Base-by-base conservation (phyloP, 163 green algal species). In the Volvox carteri region DNA sequence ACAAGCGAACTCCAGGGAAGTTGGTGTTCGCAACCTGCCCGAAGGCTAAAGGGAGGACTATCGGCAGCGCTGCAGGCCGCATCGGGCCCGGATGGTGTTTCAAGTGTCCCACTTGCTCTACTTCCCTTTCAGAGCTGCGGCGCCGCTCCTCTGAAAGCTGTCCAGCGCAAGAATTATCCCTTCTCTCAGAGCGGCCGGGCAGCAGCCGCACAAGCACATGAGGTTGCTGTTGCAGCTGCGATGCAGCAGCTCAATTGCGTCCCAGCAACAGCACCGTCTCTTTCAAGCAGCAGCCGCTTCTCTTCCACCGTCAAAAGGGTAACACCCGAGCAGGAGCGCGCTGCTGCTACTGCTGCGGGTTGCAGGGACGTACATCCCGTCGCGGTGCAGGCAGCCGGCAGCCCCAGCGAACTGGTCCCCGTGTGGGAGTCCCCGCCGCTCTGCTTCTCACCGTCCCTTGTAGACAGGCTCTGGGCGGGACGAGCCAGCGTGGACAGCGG, bases 381-480 rank as follows among this genome's bases (percentile, higher is more conserved):
- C n/a, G n/a, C n/a, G n/a, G n/a, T n/a, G n/a, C n/a, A n/a, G n/a
- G n/a, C n/a, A n/a, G n/a, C n/a, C n/a, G n/a, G n/a, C n/a, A n/a
- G n/a, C n/a, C n/a, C n/a, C n/a, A n/a, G n/a, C n/a, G n/a, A n/a
- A n/a, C n/a, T n/a, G n/a, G n/a, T n/a, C n/a, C n/a, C n/a, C n/a
- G 14, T 50, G 25, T 84, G 76, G 54, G 77, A 85, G 33, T 85
- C 77, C 19, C 77, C 74, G 54, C 77, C 77, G 25, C 54, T 37
- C 52, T n/a, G n/a, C n/a, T 85, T 85, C 41, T 74, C 77, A 2
- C 77, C 77, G 8, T 74, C 52, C 2, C 46, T 85, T 3, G 77
- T 85, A 9, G 77, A 85, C 21, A 52, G 77, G 21, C 77, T 85
- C 4, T 85, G 77, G 77, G 77, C 77, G 4, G 77, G 77, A 2